phyloP scores from a whole-genome alignment of 208 protist genomes.

The Acanthamoeba sp. region DNA sequence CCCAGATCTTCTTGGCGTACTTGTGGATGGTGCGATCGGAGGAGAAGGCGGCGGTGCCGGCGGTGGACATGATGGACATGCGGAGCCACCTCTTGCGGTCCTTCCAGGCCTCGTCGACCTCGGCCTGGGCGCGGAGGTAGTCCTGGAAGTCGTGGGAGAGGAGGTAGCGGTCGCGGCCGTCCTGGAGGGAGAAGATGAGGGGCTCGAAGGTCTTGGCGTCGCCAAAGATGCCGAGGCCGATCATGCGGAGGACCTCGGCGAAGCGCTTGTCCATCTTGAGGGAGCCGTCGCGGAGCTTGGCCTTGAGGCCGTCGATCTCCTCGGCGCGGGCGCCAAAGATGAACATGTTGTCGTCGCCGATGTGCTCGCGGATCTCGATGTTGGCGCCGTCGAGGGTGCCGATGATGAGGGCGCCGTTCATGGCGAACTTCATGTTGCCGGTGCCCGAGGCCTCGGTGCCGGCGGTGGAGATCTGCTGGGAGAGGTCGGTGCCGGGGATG shows the following conservation, averaged over 20 bases:
- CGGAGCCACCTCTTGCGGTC: conserved; percentile 84
- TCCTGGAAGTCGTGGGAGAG: conserved; percentile 87
- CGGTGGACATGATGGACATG: conserved; percentile 84
- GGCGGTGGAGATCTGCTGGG: conserved; percentile 93
- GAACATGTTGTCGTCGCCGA: conserved; percentile 92
- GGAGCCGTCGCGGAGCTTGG: conserved; percentile 64
- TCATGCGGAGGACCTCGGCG: conserved; percentile 82
- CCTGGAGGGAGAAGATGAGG: conserved; percentile 83
- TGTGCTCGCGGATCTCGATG: conserved; percentile 92
- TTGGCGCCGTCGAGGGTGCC: conserved; percentile 94
- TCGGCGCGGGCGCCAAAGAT: conserved; percentile 89
- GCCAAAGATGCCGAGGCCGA: conserved; percentile 88
- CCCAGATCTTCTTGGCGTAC: conserved; percentile 93
- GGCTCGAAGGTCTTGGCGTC: conserved; percentile 80
- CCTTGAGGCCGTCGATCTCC: conserved; percentile 81
- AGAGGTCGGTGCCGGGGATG: conserved; percentile 92
- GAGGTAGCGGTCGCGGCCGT: conserved; percentile 87
- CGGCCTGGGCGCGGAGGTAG: conserved; percentile 86
- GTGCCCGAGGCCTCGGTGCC: conserved; percentile 93
- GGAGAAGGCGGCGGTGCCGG: conserved; percentile 87
- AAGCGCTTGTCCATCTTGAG: conserved; percentile 72
- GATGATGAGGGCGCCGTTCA: conserved; percentile 93
- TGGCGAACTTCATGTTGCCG: conserved; percentile 93
- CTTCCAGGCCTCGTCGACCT: conserved; percentile 84
- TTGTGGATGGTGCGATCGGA: conserved; percentile 91